phyloP scores from a whole-genome alignment of 2,329 filamentous ascomycete species.

The Alternaria novae-zelandiae region DNA sequence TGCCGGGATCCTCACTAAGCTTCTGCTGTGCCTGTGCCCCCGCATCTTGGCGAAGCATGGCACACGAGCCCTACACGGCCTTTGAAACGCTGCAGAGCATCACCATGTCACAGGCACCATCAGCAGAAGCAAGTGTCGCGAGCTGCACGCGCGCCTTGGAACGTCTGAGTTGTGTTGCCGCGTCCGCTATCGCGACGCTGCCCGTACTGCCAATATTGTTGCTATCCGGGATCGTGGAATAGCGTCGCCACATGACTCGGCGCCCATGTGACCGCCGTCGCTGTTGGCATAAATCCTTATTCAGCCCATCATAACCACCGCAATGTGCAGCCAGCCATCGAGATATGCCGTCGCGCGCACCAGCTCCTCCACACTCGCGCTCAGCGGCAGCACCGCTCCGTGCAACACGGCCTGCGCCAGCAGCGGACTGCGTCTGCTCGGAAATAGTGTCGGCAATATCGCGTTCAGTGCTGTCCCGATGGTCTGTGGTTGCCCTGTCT shows the following conservation, averaged over 20 bases:
- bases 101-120: neutral
- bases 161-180: neutral
- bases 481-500: slow-evolving; percentile 64
- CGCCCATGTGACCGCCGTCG: neutral
- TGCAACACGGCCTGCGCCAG: slow-evolving; percentile 86
- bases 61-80: neutral
- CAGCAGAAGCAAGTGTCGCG: neutral
- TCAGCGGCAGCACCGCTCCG: slow-evolving; percentile 81
- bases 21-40: slow-evolving; percentile 20
- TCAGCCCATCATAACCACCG: slow-evolving; percentile 72
- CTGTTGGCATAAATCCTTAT: slow-evolving; percentile 2
- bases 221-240: slow-evolving; percentile 1
- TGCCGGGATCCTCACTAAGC: slow-evolving; percentile 25
- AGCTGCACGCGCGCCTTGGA: neutral
- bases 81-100: neutral
- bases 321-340: slow-evolving; percentile 89
- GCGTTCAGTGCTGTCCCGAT: slow-evolving; percentile 79
- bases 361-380: slow-evolving; percentile 79
- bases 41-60: slow-evolving; percentile 12
- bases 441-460: slow-evolving; percentile 82
- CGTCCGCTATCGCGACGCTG: neutral
- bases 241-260: slow-evolving; percentile 13
- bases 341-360: slow-evolving; percentile 84
- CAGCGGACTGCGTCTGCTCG: slow-evolving; percentile 81
- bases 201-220: slow-evolving; percentile 3